Evolutionary conservation across 2,329 filamentous ascomycete species (phyloP).

Genomic region (Penicillium glabrum): DNA sequence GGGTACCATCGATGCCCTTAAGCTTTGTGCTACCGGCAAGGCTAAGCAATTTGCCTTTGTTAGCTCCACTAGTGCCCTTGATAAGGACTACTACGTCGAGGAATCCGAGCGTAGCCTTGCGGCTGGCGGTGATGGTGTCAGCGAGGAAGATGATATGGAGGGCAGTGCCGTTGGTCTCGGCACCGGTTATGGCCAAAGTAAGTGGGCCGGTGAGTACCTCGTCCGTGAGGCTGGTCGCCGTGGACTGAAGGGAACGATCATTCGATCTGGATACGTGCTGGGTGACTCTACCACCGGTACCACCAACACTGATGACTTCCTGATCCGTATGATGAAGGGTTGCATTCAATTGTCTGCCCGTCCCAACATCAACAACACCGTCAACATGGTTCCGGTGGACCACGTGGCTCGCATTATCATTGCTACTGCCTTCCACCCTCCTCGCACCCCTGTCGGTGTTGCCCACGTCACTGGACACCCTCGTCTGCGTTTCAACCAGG

Average conservation of each 20-base stretch:
- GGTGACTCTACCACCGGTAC: slow-evolving; percentile 52
- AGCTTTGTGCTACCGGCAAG: slow-evolving; percentile 73
- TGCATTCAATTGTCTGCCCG: slow-evolving; percentile 75
- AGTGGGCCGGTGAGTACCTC: slow-evolving; percentile 76
- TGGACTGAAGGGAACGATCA: slow-evolving; percentile 72
- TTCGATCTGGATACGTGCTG: slow-evolving; percentile 82
- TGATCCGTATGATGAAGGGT: slow-evolving; percentile 82
- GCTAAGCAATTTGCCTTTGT: slow-evolving; percentile 81
- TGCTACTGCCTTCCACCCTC: slow-evolving; percentile 67
- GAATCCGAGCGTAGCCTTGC: slow-evolving; percentile 64
- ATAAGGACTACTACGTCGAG: slow-evolving; percentile 76
- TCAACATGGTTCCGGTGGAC: slow-evolving; percentile 85
- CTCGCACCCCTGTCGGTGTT: slow-evolving; percentile 58
- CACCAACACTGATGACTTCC: slow-evolving; percentile 83
- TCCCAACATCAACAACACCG: slow-evolving; percentile 70
- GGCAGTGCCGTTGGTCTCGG: slow-evolving; percentile 74
- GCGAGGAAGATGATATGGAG: slow-evolving; percentile 74
- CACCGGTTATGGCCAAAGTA: slow-evolving; percentile 88
- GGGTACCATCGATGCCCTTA: slow-evolving; percentile 74
- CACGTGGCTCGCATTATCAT: slow-evolving; percentile 81
- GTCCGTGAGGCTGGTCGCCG: slow-evolving; percentile 75
- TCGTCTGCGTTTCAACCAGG: slow-evolving; percentile 67
- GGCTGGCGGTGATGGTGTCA: slow-evolving; percentile 64
- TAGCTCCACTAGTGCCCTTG: slow-evolving; percentile 77
- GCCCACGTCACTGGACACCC: slow-evolving; percentile 79